Base-by-base conservation (phyloP, 116 monocot species). In the Dioscorea cayenensis region DNA sequence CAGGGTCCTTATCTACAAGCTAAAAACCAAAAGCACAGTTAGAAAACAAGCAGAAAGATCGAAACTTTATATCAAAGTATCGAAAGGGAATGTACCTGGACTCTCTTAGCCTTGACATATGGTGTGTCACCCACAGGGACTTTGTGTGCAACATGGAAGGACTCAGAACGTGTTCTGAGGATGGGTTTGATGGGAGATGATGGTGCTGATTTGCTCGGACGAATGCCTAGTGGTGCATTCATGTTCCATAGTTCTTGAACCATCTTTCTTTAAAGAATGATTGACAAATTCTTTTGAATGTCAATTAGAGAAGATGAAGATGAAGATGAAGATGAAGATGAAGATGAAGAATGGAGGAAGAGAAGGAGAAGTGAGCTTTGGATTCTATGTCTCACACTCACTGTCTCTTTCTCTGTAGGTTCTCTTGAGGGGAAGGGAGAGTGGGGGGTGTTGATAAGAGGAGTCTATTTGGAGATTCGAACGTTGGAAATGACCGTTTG, bases 1-100 rank as follows among this genome's bases (percentile, higher is more conserved):
- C 89, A 0, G 93, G 93, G 49, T 97, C 89, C 80, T 93, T 97
- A 22, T 97, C 97, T 20, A 97, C 93, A 55, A 97, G 74, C 97
- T 96, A 23, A 67, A 9, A 48, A 69, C 4, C 3, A 48, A 65
- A 60, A 11, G 32, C 28, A 66, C 25, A 0, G 58, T 14, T 27
- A 58, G 36, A 37, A 2, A 6, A 14, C 9, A 55, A 16, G 55
- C 14, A 55, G 10, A 55, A 55, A 55, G 19, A 55, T 3, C 16
- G 17, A n/a, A 55, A 55, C 55, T 55, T 55, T 55, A 18, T 18
- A 11, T 18, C n/a, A 2, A 49, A 29, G 37, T 14, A 38, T 19
- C 35, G 63, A 63, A 25, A n/a, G 5, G 51, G 28, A 18, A 10
- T 43, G 0, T 70, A 92, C 96, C 88, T 97, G 97, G 36, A 97